Evolutionary conservation across 495 filamentous ascomycete species (phyloP), one percentile per base, ranked within the genome.

Genomic region (Pseudomonodictys pantanalensis): DNA sequence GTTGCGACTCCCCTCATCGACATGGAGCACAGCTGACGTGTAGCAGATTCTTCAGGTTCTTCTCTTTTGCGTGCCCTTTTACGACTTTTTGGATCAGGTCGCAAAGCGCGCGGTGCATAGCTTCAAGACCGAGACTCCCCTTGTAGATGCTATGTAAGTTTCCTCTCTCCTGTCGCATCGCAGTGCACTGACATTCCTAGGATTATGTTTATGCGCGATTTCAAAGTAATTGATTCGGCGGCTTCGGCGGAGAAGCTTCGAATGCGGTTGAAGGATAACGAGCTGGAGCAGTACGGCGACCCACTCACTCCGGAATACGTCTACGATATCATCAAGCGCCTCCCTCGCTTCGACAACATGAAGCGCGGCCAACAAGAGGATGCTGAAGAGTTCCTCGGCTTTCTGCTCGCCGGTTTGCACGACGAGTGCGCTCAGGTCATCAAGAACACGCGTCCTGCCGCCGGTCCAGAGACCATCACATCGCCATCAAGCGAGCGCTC

Each of bases 181-280:
- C 12, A 15, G 41, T 8, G 1, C 44, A 41, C 2, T 26, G 22
- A 39, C 23, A 6, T 28, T 35, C 23, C 15, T 50, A 92, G 87
- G 86, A 90, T 97, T 58, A 86, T 95, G 83, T 97, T 98, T 69
- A 91, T 96, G 87, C 81, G 84, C 44, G 95, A 97, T 70, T 97
- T 95, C 73, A 84, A 84, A 38, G 78, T 91, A 42, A 89, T 96
- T 59, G 86, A 91, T 69, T 88, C 89, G 11, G 86, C 89, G 0
- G 72, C 75, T 7, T 88, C 89, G 12, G 81, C 85, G 48, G 90
- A 92, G 6, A 83, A 87, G 69, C 77, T 95, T 60, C 81, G 78
- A 41, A 71, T 86, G 66, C 82, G 86, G 17, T 73, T 96, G 48
- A 95, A 92, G 70, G 83, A 78, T 25, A 84, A 83, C 56, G 91